Base-by-base conservation (phyloP, 208 protist species). In the Wallacemonas rigidus region DNA sequence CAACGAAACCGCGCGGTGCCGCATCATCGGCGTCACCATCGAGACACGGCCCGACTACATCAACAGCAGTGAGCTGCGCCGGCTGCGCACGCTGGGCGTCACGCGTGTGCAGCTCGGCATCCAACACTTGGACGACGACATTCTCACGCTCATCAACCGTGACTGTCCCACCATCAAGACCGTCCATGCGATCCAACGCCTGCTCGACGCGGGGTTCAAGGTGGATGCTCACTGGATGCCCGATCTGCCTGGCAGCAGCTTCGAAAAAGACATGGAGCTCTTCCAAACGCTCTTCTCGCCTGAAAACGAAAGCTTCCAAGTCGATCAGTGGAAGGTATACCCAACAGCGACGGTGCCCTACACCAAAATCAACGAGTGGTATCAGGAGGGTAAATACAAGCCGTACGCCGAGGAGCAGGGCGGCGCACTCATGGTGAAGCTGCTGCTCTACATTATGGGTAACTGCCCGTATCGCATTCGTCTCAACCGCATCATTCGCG, bases 221-320 rank as follows among this genome's bases (percentile, higher is more conserved):
- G 95, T 99, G 6, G 98, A 99, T 56, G 94, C 97, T 0, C 99
- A 99, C 80, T 99, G 99, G 96, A 99, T 99, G 99, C 99, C 99
- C 1, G 98, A 99, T 88, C 83, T 99, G 26, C 98, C 99, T 5
- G 98, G 98, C 68, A 98, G 97, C 73, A 97, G 89, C 61, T 92
- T 98, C 65, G 94, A 97, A 62, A 88, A 98, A 67, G 98, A 99
- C 80, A 78, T 97, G 35, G 90, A 95, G 69, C 91, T 98, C 69
- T 99, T 99, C 72, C 74, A 95, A 65, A 87, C 76, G 1, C 87
- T 97, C 47, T 86, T 94, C 65, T 92, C 88, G 1, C 2, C 26
- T 6, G 89, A 97, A 26, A 95, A 97, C 70, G 96, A 99, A 63
- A 82, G 71, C 17, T 99, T 99, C 72, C 93, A 99, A 72, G 90